Conservation (phyloP, 768 basidiomycete species). For the Mycena alexandri region DNA sequence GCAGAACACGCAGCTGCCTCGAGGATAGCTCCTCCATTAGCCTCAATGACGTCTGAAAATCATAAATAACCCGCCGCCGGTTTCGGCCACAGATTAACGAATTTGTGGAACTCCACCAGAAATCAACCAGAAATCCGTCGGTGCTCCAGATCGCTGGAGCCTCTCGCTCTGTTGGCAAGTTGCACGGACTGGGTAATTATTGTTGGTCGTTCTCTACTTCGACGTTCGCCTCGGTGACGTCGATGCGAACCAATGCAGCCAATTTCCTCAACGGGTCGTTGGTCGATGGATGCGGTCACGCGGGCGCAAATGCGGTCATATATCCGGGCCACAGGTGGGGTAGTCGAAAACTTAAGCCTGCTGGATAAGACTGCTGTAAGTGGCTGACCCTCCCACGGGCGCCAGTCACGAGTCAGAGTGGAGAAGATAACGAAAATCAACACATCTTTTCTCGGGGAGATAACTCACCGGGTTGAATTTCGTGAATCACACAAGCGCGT, state of each 20-base stretch:
- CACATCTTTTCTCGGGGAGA: no score
- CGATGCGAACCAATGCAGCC: constrained; percentile 12
- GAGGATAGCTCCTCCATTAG: no score
- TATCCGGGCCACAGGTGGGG: constrained; percentile 13
- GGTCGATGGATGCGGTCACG: constrained; percentile 13
- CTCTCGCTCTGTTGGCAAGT: no score
- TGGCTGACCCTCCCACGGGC: constrained; percentile 1
- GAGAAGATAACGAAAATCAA: constrained; percentile 4
- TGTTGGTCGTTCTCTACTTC: constrained; percentile 9
- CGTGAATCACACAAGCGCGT: background rate
- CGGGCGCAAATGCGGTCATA: constrained; percentile 21
- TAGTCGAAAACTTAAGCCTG: no score
- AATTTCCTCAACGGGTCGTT: constrained; percentile 17
- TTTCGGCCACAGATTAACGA: constrained; percentile 9
- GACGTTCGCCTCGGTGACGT: background rate
- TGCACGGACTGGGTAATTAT: constrained; percentile 11
- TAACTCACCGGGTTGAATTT: no score
- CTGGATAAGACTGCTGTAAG: constrained; percentile 1
- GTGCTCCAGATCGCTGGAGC: constrained; percentile 12
- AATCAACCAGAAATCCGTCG: constrained; percentile 7
- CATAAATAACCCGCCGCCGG: constrained; percentile 15
- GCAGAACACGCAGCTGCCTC: no score
- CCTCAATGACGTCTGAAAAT: constrained; percentile 20
- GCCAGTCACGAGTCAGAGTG: constrained; percentile 2
- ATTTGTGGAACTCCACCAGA: constrained; percentile 16